Evolutionary conservation across 164 flowering plant genomes (phyloP), one percentile per base, ranked within the genome.

Genomic region (Platanus orientalis): DNA sequence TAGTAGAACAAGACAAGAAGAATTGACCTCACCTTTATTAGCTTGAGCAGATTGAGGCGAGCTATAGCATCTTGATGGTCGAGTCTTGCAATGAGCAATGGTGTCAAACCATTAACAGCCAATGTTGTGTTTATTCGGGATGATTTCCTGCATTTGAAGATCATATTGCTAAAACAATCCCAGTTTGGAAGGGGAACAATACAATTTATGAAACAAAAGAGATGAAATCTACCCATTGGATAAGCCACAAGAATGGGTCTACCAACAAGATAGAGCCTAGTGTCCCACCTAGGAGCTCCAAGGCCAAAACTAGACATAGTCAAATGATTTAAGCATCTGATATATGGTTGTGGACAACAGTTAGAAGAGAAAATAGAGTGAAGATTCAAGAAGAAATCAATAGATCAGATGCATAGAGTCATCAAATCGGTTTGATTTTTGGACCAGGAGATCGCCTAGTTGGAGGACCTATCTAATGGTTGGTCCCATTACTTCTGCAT

Each of bases 61-160:
- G 96, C 96, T 29, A 94, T 94, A 52, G 99, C 99, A 81, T 94
- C 96, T 74, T 84, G 96, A 69, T 94, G 97, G 61, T 91, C 92
- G 57, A 94, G 86, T 71, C 93, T 86, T 51, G 86, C 83, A 64
- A 94, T 82, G 42, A 94, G 96, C 79, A 94, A 74, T 2, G 97
- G 94, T 32, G 97, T 94, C 78, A 94, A 77, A 16, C 99, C 99
- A 83, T 86, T 91, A 34, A 94, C 96, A 70, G 97, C 99, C 56
- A 94, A 76, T 17, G 96, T 88, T 34, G 88, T 89, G 71, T 94
- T 94, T 64, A 94, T 89, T 55, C 92, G 85, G n/a, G 88, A 68
- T 24, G 98, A 93, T 87, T 93, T 93, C 78, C 98, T 93, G 96
- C 87, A 81, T 69, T 67, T 21, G 54, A 75, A 67, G 40, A 60